Base-by-base conservation (phyloP, 495 filamentous ascomycete genomes). In the Hypoxylon fragiforme region DNA sequence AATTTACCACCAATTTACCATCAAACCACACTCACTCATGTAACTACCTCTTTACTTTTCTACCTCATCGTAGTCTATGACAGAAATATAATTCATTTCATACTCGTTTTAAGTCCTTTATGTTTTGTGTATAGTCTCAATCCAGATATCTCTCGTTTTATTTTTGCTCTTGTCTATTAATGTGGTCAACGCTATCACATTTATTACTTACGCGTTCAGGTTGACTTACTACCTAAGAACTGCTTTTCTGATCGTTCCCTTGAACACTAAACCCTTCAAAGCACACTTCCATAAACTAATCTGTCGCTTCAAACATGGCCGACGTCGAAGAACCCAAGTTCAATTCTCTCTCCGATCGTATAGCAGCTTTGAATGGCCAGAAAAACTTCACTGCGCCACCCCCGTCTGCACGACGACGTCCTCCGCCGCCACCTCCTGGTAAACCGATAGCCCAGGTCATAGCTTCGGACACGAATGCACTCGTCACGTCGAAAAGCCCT, bases 281-380 rank as follows among this genome's bases (percentile, higher is more conserved):
- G n/a, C n/a, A n/a, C n/a, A n/a, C n/a, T n/a, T n/a, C n/a, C n/a
- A n/a, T n/a, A n/a, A n/a, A n/a, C n/a, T n/a, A n/a, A n/a, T n/a
- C n/a, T n/a, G n/a, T n/a, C n/a, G n/a, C 31, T 31, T 50, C 53
- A 62, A 62, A 22, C n/a, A 83, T 83, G 80, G 72, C 76, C 3
- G 78, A 83, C 43, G 69, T 72, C 35, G 78, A 81, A 44, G 78
- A 81, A 56, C 79, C 78, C 7, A 73, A 77, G 49, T 81, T 77
- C 58, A 78, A 66, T 38, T 73, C 78, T 14, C 73, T 83, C n/a
- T 69, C 72, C 1, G 77, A 79, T 62, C 72, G 80, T 41, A 83
- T 81, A 26, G 79, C 78, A 13, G 80, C 80, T 39, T 65, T 83
- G 43, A 83, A 81, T 50, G 65, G 67, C 42, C 75, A 76, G 39